Evolutionary conservation across 2,329 filamentous ascomycete species (phyloP), one percentile per base, ranked within the genome.

Genomic region (Fusarium proliferatum): DNA sequence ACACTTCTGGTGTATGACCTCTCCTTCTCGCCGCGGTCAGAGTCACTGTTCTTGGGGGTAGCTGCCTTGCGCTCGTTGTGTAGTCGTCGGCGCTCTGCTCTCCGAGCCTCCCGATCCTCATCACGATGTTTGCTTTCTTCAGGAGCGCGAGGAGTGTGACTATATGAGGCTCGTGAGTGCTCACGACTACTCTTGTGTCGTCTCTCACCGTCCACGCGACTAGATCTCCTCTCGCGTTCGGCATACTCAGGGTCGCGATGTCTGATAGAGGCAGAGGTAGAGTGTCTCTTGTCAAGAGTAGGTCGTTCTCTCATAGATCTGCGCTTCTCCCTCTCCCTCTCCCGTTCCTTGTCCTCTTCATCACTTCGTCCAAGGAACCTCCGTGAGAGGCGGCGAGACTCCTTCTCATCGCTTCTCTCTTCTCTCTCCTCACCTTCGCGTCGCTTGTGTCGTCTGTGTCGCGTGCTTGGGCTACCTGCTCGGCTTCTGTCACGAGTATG

Each of bases 401-500:
- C 65, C 33, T 68, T 68, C 17, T 68, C 65, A 3, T 68, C 64
- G 4, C 36, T 48, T 26, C 41, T 53, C 9, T 36, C 48, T 34
- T 48, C 65, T 16, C 33, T 53, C 41, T 62, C 64, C 9, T 62
- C 65, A 26, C 56, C 65, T 17, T 68, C 65, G n/a, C 55, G 65
- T 68, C 56, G 64, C 34, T 21, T 68, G 21, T 67, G 65, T 4
- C 64, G 65, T 36, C 52, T 62, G 21, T 68, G 65, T 23, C 64
- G 64, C 28, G 61, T 34, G 16, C 64, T 67, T 30, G 43, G 64
- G 17, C 62, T 67, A 5, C 26, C 64, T 16, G 53, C 64, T 39
- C 64, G 65, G 42, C 64, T 68, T 49, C 38, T 68, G 9, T 68
- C 65, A 33, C 65, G 65, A 49, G 65, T 23, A 49, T 28, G 65